Evolutionary conservation across 2,329 filamentous ascomycete genomes (phyloP).

Genomic region (Lanzia echinophila): DNA sequence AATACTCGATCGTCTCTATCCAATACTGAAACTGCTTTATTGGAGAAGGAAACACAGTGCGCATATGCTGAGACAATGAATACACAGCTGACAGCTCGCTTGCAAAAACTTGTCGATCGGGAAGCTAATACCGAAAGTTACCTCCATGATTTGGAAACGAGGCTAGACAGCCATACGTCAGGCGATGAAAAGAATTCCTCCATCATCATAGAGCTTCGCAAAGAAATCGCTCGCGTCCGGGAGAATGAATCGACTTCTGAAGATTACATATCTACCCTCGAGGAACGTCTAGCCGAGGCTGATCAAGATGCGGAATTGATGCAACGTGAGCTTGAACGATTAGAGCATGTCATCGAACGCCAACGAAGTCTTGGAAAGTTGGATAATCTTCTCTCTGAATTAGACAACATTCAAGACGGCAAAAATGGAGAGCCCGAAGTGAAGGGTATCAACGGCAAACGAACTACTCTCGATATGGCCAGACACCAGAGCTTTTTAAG

Average conservation of each 20-base stretch:
- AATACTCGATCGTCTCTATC: conserved; percentile 80
- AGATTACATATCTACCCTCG: conserved; percentile 94
- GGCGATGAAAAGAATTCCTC: conserved; percentile 90
- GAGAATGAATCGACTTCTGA: conserved; percentile 89
- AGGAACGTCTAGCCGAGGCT: conserved; percentile 89
- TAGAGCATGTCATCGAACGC: conserved; percentile 92
- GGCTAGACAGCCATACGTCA: conserved; percentile 81
- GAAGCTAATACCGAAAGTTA: conserved; percentile 90
- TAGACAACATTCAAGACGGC: conserved; percentile 67
- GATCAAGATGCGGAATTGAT: conserved; percentile 95
- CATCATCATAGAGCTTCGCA: conserved; percentile 79
- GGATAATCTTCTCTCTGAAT: conserved; percentile 83
- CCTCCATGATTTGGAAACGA: conserved; percentile 82
- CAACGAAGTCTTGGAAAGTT: conserved; percentile 92
- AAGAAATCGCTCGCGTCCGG: conserved; percentile 79
- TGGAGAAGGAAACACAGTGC: conserved; percentile 91
- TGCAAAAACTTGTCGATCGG: conserved; percentile 90
- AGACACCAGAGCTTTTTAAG: conserved; percentile 47
- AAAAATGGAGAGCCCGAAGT: conserved; percentile 35
- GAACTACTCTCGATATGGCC: conserved; percentile 33
- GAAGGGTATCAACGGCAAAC: conserved; percentile 38
- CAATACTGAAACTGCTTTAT: conserved; percentile 73
- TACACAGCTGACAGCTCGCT: conserved; percentile 74
- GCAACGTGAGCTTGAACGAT: conserved; percentile 89
- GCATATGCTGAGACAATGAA: conserved; percentile 92